These are phyloP conservation scores for Leccinum sublutescens DNA, from an alignment of 768 basidiomycete genomes.

Conservation along the genomic window DNA sequence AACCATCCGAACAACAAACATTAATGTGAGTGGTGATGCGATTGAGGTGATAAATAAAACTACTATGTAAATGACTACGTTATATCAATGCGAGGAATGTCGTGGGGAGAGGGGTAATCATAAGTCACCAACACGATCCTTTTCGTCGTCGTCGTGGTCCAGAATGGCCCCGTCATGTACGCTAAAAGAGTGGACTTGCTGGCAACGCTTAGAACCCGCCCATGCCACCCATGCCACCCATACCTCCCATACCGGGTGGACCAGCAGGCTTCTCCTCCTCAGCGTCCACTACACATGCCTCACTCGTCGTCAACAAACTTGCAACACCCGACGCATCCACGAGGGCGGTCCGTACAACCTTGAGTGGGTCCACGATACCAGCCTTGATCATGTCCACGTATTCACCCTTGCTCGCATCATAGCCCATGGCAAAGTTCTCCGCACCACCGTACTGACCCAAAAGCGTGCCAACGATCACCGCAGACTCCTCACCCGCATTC, in stretches of 20 bases:
- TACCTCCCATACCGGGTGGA: conserved; percentile 58
- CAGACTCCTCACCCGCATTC: conserved; percentile 94
- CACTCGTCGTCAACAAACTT: conserved; percentile 87
- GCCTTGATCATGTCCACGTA: conserved; percentile 93
- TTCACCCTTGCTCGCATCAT: conserved; percentile 89
- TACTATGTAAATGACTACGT: conserved; percentile 15
- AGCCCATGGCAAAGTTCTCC: conserved; percentile 85
- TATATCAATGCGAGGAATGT: conserved; percentile 13
- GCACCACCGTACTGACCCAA: conserved; percentile 61
- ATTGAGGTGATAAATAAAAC: conserved; percentile 13
- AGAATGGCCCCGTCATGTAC: not conserved
- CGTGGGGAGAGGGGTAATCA: conserved; percentile 5
- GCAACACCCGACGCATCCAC: conserved; percentile 95
- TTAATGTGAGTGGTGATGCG: conserved; percentile 23
- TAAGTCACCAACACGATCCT: conserved; percentile 5
- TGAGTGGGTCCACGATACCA: conserved; percentile 94
- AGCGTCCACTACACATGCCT: conserved; percentile 89
- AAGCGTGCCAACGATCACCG: conserved; percentile 89
- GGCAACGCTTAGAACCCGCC: conserved; percentile 41
- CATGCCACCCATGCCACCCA: conserved; percentile 61
- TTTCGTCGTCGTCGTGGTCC: not conserved
- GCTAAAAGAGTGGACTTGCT: not conserved
- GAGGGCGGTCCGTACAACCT: conserved; percentile 92
- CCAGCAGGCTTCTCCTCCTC: conserved; percentile 71
- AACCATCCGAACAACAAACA: not conserved